Percentiles rank a stretch among this genome's conserved stretches.
phyloP scores from a whole-genome alignment of 257 asterid species.

The Rehmannia glutinosa region DNA sequence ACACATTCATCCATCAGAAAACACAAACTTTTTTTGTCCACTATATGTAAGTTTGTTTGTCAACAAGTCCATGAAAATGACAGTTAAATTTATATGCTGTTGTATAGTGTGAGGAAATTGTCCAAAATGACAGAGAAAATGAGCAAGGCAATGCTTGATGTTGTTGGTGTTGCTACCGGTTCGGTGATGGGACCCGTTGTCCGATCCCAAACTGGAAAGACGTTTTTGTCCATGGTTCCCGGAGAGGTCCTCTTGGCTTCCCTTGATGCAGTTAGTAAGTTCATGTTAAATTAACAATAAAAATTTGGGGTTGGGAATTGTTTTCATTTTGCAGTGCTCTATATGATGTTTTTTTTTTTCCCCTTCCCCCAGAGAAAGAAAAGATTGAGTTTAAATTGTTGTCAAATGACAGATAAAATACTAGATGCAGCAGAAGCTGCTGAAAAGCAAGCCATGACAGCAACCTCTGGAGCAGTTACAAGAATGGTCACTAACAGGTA shows the following conservation, averaged over 20 bases:
- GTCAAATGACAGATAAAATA: slow-evolving; percentile 48
- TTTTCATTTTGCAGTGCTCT: background rate
- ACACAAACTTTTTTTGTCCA: no score
- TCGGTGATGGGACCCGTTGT: slow-evolving; percentile 62
- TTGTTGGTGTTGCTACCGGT: slow-evolving; percentile 60
- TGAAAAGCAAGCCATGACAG: slow-evolving; percentile 61
- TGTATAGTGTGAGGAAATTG: slow-evolving; percentile 54
- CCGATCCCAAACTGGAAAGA: slow-evolving; percentile 63
- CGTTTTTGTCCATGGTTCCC: slow-evolving; percentile 57
- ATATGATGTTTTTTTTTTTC: background rate
- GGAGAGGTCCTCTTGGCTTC: slow-evolving; percentile 85
- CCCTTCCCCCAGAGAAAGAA: background rate
- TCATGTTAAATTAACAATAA: no score
- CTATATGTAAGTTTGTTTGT: no score
- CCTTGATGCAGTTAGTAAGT: slow-evolving; percentile 78
- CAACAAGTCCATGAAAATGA: background rate
- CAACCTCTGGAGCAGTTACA: slow-evolving; percentile 78
- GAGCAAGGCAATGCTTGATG: slow-evolving; percentile 71
- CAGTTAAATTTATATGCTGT: background rate
- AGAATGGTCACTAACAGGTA: slow-evolving; percentile 50
- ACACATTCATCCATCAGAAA: background rate
- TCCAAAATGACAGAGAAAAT: slow-evolving; percentile 76
- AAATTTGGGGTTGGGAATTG: no score
- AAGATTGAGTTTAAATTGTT: background rate
- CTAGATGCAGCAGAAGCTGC: slow-evolving; percentile 92